A percentile compares a stretch with the other conserved stretches of the same genome.
phyloP scores from a whole-genome alignment of 1,139 yeast species.

The Torulaspora pretoriensis region DNA sequence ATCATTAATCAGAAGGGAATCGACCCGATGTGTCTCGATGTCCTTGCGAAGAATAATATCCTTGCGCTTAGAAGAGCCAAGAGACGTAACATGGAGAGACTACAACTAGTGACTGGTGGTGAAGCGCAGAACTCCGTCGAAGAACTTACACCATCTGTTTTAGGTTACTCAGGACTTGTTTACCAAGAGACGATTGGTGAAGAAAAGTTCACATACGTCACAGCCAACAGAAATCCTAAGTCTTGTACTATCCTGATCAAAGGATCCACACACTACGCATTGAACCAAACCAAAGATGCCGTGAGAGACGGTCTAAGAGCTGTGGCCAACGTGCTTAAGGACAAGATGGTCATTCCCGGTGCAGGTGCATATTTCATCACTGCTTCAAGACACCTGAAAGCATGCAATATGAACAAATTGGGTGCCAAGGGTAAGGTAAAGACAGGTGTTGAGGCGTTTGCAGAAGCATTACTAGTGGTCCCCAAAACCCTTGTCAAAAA shows the following conservation, averaged over 20 bases:
- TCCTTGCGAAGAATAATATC: slow-evolving; percentile 87
- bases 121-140: slow-evolving; percentile 98
- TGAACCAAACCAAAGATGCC: slow-evolving; percentile 93
- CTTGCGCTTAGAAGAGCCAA: slow-evolving; percentile 96
- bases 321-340: slow-evolving; percentile 86
- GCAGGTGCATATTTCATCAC: slow-evolving; percentile 95
- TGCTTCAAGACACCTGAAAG: slow-evolving; percentile 63
- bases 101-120: slow-evolving; percentile 95
- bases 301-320: slow-evolving; percentile 95
- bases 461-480: slow-evolving; percentile 82
- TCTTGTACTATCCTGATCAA: slow-evolving; percentile 87
- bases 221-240: slow-evolving; percentile 87
- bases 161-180: slow-evolving; percentile 88
- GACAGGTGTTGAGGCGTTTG: slow-evolving; percentile 88
- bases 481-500: slow-evolving; percentile 92
- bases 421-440: slow-evolving; percentile 80
- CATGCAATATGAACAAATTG: slow-evolving; percentile 44
- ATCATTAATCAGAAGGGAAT: slow-evolving; percentile 98
- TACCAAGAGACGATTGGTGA: slow-evolving; percentile 94
- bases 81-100: slow-evolving; percentile 98
- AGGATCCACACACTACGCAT: slow-evolving; percentile 85
- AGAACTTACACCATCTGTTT: slow-evolving; percentile 75
- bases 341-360: slow-evolving; percentile 85
- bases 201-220: slow-evolving; percentile 94
- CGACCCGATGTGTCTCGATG: slow-evolving; percentile 96